A percentile compares a stretch with the other conserved stretches of the same genome.
Evolutionary conservation across 1,284 basidiomycete species (phyloP).

Genomic region (Heliocybe sulcata): DNA sequence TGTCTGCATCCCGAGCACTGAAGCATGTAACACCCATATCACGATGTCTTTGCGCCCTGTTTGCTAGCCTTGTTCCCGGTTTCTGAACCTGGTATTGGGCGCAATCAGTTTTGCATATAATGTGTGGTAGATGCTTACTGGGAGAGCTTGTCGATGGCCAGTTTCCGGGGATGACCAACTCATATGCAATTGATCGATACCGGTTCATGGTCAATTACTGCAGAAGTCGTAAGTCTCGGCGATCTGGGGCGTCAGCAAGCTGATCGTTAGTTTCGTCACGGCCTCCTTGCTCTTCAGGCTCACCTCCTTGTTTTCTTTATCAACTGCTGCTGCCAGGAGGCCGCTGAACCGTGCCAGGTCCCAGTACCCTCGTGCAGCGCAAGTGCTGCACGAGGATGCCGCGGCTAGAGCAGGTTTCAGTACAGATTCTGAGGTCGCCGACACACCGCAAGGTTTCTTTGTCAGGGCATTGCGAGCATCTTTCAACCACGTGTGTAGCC

Average conservation of each 20-base stretch:
- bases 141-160: too few relatives aligned
- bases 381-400: conserved; percentile 10
- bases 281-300: neutral
- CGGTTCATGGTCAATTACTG: too few relatives aligned
- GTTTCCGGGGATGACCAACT: too few relatives aligned
- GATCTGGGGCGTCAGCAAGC: neutral
- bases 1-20: too few relatives aligned
- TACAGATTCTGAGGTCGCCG: neutral
- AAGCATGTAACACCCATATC: too few relatives aligned
- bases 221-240: neutral
- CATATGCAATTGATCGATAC: too few relatives aligned
- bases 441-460: neutral
- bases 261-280: neutral
- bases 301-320: neutral
- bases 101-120: too few relatives aligned
- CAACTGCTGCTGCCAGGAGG: neutral
- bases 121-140: too few relatives aligned
- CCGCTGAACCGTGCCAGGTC: neutral
- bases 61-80: too few relatives aligned
- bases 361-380: neutral
- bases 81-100: too few relatives aligned
- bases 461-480: neutral
- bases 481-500: neutral
- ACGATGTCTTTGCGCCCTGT: too few relatives aligned
- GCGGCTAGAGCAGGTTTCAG: neutral